Percentiles rank a stretch among this genome's conserved stretches.
Evolutionary conservation across 2,329 filamentous ascomycete genomes (phyloP).

Genomic region (Zalaria sp.): DNA sequence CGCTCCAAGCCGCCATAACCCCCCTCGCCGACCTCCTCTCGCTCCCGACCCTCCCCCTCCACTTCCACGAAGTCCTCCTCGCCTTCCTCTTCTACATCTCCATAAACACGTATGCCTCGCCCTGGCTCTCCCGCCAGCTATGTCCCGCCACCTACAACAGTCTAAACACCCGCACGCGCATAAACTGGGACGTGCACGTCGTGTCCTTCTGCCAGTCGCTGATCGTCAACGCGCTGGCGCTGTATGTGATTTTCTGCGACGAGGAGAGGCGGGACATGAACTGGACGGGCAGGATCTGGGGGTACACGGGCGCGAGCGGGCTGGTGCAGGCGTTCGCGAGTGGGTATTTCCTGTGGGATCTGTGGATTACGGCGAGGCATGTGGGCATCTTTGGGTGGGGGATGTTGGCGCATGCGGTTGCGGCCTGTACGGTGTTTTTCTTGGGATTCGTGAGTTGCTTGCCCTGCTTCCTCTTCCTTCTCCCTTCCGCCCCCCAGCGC

Average conservation of each 20-base stretch:
- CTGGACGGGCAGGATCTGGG: slow-evolving; percentile 53
- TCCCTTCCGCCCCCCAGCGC: background rate
- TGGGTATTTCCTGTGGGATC: slow-evolving; percentile 77
- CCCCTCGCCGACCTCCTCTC: slow-evolving; percentile 49
- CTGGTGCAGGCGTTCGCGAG: slow-evolving; percentile 64
- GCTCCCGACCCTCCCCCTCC: slow-evolving; percentile 55
- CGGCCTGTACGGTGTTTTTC: slow-evolving; percentile 58
- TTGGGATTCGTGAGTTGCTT: slow-evolving; percentile 60
- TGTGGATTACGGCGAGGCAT: slow-evolving; percentile 54
- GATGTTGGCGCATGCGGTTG: slow-evolving; percentile 62
- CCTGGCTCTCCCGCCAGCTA: slow-evolving; percentile 46
- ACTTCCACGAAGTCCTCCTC: slow-evolving; percentile 62
- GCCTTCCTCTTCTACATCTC: slow-evolving; percentile 55
- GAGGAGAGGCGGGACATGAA: slow-evolving; percentile 53
- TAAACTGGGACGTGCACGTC: slow-evolving; percentile 79
- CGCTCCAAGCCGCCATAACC: slow-evolving; percentile 40
- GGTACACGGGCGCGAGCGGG: slow-evolving; percentile 57
- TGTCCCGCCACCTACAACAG: slow-evolving; percentile 49
- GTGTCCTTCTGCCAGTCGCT: slow-evolving; percentile 69
- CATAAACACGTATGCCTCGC: slow-evolving; percentile 53
- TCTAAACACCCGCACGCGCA: slow-evolving; percentile 47
- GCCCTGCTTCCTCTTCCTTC: no score
- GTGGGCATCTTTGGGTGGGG: slow-evolving; percentile 61
- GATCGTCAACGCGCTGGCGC: slow-evolving; percentile 56
- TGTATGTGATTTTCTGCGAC: slow-evolving; percentile 59